These are phyloP conservation scores for Effrenium voratum DNA, from an alignment of 73 alveolate genomes.

Conservation along the genomic window DNA sequence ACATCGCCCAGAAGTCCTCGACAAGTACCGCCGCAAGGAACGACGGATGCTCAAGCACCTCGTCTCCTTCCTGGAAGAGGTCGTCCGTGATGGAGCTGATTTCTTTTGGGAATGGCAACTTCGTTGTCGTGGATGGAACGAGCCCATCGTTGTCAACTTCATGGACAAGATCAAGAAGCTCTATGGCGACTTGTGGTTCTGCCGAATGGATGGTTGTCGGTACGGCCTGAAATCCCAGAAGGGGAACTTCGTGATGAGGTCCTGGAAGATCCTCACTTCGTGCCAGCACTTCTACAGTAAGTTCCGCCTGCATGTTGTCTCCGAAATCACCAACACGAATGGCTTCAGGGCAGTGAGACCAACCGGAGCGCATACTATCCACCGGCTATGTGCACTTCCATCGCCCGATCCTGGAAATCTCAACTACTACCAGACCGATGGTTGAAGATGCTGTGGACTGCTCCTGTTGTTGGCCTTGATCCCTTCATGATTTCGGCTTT, in stretches of 20 bases:
- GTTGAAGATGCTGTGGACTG: background rate
- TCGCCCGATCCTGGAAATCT: background rate
- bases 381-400: background rate
- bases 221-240: background rate
- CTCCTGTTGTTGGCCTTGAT: background rate
- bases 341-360: background rate
- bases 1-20: background rate
- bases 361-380: background rate
- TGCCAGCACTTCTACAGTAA: background rate
- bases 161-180: background rate
- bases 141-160: background rate
- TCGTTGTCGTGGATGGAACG: background rate
- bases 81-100: background rate
- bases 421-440: background rate
- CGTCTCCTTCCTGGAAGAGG: background rate
- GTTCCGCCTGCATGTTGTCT: background rate
- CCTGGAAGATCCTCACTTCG: background rate
- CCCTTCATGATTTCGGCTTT: background rate
- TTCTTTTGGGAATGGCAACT: background rate
- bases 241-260: background rate
- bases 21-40: background rate
- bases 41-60: background rate
- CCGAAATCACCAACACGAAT: background rate
- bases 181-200: background rate
- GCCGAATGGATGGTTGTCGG: constrained; percentile 1